Conservation (phyloP, 805 yeast species). For the Tetrapisispora iriomotensis region DNA sequence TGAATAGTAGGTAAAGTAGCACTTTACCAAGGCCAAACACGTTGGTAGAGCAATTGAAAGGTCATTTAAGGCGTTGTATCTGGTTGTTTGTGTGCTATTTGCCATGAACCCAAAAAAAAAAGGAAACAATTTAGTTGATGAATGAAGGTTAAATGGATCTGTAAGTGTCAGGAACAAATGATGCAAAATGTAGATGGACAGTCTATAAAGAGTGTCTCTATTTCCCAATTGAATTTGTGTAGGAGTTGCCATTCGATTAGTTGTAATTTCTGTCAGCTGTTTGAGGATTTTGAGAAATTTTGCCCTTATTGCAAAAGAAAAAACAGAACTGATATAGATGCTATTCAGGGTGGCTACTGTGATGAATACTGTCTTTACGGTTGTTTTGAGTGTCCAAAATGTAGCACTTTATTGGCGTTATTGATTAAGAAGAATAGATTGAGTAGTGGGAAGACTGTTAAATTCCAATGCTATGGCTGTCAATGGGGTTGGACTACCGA, state of each 20-base stretch:
- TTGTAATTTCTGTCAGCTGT: neutral
- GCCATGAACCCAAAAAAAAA: too few species aligned
- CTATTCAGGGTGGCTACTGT: neutral
- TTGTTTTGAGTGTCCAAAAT: slow-evolving; percentile 1
- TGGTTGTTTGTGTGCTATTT: too few species aligned
- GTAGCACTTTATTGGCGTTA: neutral
- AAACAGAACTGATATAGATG: neutral
- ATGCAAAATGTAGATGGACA: neutral
- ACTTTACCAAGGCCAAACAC: too few species aligned
- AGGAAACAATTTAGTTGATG: too few species aligned
- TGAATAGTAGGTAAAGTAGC: too few species aligned
- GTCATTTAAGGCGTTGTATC: too few species aligned
- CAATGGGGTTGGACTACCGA: neutral
- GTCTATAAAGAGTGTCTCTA: neutral
- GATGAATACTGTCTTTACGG: neutral
- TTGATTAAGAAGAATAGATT: too few species aligned
- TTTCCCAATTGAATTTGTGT: neutral
- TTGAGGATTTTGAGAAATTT: neutral
- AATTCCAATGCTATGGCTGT: neutral
- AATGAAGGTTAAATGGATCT: slow-evolving; percentile 1
- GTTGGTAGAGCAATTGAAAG: too few species aligned
- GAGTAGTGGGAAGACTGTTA: neutral
- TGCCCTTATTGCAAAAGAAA: neutral
- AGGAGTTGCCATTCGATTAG: neutral
- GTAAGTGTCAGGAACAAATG: neutral